Base-by-base conservation (phyloP, 306 rosid species). In the Dryas octopetala region DNA sequence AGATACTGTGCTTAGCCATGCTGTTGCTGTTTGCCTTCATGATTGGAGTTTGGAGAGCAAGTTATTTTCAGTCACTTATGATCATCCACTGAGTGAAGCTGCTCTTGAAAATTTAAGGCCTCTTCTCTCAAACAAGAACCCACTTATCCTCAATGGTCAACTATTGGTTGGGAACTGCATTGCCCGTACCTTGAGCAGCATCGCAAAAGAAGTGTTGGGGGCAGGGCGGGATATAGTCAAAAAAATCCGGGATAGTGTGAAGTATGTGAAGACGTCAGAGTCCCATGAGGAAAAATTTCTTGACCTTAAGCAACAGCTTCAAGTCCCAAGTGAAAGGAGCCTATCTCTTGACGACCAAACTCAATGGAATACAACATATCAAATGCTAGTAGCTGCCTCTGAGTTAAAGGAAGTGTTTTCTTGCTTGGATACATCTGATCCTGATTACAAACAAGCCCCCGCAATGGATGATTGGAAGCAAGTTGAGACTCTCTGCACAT, bases 281-380 rank as follows among this genome's bases (percentile, higher is more conserved):
- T 88, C 90, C 61, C 97, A 90, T 3, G 97, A 89, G 79, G 97
- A 92, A 32, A 91, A 89, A 62, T 95, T 92, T 80, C 70, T 89
- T 41, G 93, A 89, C 75, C 90, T 95, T 66, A 91, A 88, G 82
- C 86, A 85, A 74, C 96, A 90, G 55, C 97, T 92, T 78, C 97
- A 88, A 86, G 96, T 95, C 46, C 97, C 97, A 17, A 90, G 96
- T 71, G 97, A 90, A 74, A 85, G 84, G 85, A 88, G 66, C 76
- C 84, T 95, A 61, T 84, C 73, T 71, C 83, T 95, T 61, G 99
- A 95, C 60, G 97, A 91, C 75, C 97, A 88, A 69, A 81, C 82
- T 59, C 88, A 85, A 17, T 95, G 97, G 98, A 90, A 88, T 68
- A 85, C 97, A 17, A 90, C 99, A n/a, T 95, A 87, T 80, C 92